Evolutionary conservation across 2,329 filamentous ascomycete species (phyloP), one percentile per base, ranked within the genome.

Genomic region (Dactylellina haptotyla): DNA sequence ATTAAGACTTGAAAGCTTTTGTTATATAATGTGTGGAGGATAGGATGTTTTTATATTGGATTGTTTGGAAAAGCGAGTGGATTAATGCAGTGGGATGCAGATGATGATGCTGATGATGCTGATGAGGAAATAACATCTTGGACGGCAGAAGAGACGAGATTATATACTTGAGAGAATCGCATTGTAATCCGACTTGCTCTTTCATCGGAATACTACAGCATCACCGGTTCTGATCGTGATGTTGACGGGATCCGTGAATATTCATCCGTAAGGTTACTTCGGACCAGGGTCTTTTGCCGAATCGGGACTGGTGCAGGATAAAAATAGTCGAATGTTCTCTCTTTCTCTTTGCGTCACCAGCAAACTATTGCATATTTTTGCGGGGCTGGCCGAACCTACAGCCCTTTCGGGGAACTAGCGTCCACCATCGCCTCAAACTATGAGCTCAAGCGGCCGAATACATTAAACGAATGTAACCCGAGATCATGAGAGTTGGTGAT

Each of bases 401-500:
- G 32, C 20, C 54, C 39, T 14, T 58, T 48, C 50, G 18, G 14
- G 18, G 28, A 12, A 12, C 5, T 66, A 66, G 62, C 34, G 63
- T 20, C n/a, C 1, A 16, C 41, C 46, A 20, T 59, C 53, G 34
- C 37, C 43, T 43, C 46, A 37, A 48, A 30, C 64, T 46, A 12
- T 65, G 51, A 56, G 32, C 41, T 41, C 37, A 66, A 57, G 16
- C 62, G 41, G 62, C 65, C 23, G 20, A 62, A 54, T 57, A 26
- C 57, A 16, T 41, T 37, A 41, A 1, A 56, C 56, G 50, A 71
- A 71, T 71, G 66, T 71, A 71, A 71, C 66, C 66, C 58, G 66
- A 64, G 50, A 58, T 58, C 51, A 59, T 64, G 51, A 64, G 63
- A 56, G 51, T 41, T 59, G 50, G 43, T 58, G 66, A 64, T 48